These are phyloP conservation scores for Lophium mytilinum DNA, from an alignment of 495 filamentous ascomycete genomes.

Conservation along the genomic window DNA sequence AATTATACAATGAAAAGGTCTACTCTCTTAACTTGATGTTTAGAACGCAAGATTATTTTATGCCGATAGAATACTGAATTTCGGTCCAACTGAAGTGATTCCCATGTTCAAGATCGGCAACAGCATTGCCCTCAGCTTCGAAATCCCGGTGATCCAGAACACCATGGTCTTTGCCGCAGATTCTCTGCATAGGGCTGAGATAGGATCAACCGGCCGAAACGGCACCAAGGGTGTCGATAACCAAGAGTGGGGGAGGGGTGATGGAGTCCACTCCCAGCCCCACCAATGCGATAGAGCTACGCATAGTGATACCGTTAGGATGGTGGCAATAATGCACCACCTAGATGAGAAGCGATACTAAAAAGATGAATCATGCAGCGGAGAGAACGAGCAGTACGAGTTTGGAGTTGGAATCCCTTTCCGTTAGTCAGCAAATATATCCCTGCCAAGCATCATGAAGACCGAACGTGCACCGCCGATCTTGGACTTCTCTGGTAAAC, in stretches of 20 bases:
- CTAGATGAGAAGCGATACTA: background rate
- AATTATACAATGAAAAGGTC: too few relatives aligned
- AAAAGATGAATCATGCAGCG: background rate
- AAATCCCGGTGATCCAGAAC: too few relatives aligned
- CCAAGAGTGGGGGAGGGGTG: background rate
- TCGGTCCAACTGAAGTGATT: too few relatives aligned
- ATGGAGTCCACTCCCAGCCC: background rate
- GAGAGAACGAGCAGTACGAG: background rate
- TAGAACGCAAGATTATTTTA: too few relatives aligned
- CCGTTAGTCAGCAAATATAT: background rate
- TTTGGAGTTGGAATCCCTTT: background rate
- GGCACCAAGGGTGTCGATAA: background rate
- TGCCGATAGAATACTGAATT: too few relatives aligned
- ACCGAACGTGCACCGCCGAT: constrained; percentile 1
- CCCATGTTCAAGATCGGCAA: too few relatives aligned
- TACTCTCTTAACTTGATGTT: too few relatives aligned
- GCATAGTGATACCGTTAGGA: background rate
- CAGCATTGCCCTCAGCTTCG: too few relatives aligned
- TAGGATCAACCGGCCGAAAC: too few relatives aligned
- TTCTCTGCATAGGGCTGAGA: too few relatives aligned
- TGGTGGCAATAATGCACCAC: background rate
- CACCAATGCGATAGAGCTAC: background rate
- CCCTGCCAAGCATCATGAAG: background rate
- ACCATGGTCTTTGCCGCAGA: too few relatives aligned
- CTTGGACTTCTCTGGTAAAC: constrained; percentile 13